Conservation (phyloP, 495 filamentous ascomycete genomes). For the Hamigera avellanea region DNA sequence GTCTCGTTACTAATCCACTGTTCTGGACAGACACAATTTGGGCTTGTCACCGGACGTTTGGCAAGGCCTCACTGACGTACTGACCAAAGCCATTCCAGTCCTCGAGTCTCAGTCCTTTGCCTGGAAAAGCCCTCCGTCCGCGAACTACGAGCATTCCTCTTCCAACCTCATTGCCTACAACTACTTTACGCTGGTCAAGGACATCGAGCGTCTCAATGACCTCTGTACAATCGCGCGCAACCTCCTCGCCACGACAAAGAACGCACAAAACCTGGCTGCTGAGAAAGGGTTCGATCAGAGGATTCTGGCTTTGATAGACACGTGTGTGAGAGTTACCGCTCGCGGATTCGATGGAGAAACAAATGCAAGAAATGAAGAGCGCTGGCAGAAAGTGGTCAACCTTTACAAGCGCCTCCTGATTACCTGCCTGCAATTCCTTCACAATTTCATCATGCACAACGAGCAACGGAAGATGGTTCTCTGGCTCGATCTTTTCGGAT, state of each 20-base stretch:
- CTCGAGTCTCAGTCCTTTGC: conserved; percentile 51
- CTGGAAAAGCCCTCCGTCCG: conserved; percentile 43
- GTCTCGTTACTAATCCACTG: too few species aligned
- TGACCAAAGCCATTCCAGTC: conserved; percentile 48
- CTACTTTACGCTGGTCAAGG: conserved; percentile 61
- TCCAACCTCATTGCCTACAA: conserved; percentile 70
- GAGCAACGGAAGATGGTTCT: conserved; percentile 84
- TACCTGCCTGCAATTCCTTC: conserved; percentile 78
- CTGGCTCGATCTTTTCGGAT: conserved; percentile 78
- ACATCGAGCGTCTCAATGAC: conserved; percentile 76
- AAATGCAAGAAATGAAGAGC: conserved; percentile 49
- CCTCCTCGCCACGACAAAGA: conserved; percentile 67
- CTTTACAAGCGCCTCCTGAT: conserved; percentile 78
- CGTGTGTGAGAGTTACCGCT: conserved; percentile 79
- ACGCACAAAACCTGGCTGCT: conserved; percentile 77
- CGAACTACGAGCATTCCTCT: conserved; percentile 44
- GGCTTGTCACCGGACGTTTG: conserved; percentile 54
- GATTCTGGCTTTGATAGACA: conserved; percentile 70
- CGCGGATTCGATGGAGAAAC: conserved; percentile 80
- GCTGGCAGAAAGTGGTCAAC: conserved; percentile 65
- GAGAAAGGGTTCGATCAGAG: conserved; percentile 67
- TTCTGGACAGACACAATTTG: conserved; percentile 24
- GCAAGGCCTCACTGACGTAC: conserved; percentile 51
- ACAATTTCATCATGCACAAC: conserved; percentile 87
- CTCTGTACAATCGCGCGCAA: conserved; percentile 77